Evolutionary conservation across 2,329 filamentous ascomycete species (phyloP).

Genomic region (Calonectria pauciramosa): DNA sequence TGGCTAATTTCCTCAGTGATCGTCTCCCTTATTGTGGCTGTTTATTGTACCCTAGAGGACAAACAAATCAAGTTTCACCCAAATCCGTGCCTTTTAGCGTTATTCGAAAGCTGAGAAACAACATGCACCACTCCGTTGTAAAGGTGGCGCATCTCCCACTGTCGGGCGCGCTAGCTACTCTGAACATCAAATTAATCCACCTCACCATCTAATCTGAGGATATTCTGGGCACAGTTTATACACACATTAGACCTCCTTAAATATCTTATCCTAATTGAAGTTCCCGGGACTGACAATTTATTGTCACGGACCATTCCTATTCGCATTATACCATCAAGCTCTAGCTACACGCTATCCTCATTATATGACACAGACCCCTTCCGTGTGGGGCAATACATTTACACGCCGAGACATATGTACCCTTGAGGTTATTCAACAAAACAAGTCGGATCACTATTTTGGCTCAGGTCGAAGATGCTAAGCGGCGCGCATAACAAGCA

Average conservation of each 20-base stretch:
- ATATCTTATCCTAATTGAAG: rapidly evolving
- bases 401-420: background rate
- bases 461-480: background rate
- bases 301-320: no score
- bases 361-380: background rate
- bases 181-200: background rate
- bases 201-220: background rate
- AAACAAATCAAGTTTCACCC: background rate
- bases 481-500: background rate
- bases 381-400: background rate
- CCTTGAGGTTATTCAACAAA: background rate
- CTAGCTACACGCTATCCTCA: background rate
- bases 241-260: background rate
- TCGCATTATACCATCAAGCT: no score
- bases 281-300: background rate
- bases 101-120: background rate
- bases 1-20: background rate
- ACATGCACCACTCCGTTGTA: background rate
- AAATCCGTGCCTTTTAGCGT: background rate
- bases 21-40: background rate
- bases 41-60: background rate
- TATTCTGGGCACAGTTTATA: background rate
- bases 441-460: background rate
- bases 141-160: background rate
- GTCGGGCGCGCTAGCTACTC: no score